Percentiles rank a stretch among this genome's conserved stretches.
Evolutionary conservation across 2,329 filamentous ascomycete genomes (phyloP).

Genomic region (Neopestalotiopsis sp.): DNA sequence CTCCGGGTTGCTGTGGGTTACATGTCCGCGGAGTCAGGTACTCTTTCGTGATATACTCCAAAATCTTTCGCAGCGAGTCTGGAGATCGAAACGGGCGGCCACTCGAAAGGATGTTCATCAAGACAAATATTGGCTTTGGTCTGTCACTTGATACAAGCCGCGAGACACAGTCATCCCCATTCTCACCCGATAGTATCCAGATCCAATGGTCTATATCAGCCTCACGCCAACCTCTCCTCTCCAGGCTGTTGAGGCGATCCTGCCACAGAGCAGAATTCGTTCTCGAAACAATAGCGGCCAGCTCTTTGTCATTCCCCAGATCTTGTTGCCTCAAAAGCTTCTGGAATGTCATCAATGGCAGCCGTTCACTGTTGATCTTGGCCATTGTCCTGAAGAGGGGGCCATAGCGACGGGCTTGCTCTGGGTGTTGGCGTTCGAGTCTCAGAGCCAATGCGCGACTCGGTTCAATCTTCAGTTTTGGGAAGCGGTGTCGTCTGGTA

Average conservation of each 20-base stretch:
- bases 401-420: slow-evolving; percentile 24
- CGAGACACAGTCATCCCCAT: slow-evolving; percentile 41
- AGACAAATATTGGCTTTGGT: slow-evolving; percentile 46
- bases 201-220: slow-evolving; percentile 45
- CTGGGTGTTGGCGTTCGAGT: slow-evolving; percentile 26
- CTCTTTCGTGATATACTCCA: slow-evolving; percentile 39
- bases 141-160: slow-evolving; percentile 40
- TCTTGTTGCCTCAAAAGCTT: slow-evolving; percentile 30
- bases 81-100: slow-evolving; percentile 39
- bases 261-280: slow-evolving; percentile 36
- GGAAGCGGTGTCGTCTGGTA: slow-evolving; percentile 25
- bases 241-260: slow-evolving; percentile 36
- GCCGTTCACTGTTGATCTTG: slow-evolving; percentile 31
- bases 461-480: slow-evolving; percentile 27
- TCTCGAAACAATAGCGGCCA: slow-evolving; percentile 22
- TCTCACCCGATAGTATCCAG: slow-evolving; percentile 44
- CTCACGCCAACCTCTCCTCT: slow-evolving; percentile 38
- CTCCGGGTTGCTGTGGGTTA: neutral
- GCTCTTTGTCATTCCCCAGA: slow-evolving; percentile 24
- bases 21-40: slow-evolving; percentile 24
- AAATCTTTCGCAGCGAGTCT: slow-evolving; percentile 37
- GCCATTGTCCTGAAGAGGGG: slow-evolving; percentile 18
- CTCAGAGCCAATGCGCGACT: slow-evolving; percentile 32
- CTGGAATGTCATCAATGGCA: slow-evolving; percentile 35
- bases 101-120: slow-evolving; percentile 41